These are phyloP conservation scores for Eutypa lata DNA, from an alignment of 2,329 filamentous ascomycete genomes.

Conservation along the genomic window DNA sequence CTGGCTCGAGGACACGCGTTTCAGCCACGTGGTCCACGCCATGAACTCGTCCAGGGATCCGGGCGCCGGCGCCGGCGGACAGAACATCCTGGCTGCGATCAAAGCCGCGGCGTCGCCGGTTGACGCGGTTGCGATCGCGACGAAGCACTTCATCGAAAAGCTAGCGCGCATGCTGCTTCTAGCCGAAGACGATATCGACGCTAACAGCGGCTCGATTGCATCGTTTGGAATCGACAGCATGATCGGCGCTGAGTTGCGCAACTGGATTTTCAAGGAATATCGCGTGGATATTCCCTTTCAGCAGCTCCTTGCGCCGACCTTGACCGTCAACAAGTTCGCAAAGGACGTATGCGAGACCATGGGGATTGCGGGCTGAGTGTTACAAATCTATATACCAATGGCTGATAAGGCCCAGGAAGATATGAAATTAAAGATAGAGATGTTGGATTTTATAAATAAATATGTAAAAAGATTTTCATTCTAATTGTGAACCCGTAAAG, in stretches of 20 bases:
- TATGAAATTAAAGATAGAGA: too few species aligned
- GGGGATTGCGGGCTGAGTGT: too few species aligned
- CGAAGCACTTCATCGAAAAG: constrained; percentile 14
- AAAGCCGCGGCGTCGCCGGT: constrained; percentile 6
- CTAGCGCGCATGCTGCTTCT: constrained; percentile 20
- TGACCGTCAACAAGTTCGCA: constrained; percentile 16
- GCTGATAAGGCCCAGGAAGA: too few species aligned
- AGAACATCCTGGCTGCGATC: constrained; percentile 14
- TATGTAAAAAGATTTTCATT: too few species aligned
- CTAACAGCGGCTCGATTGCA: constrained; percentile 13
- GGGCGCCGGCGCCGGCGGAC: constrained; percentile 1
- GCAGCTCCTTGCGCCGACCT: constrained; percentile 22
- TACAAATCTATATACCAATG: too few species aligned
- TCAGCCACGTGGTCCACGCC: constrained; percentile 14
- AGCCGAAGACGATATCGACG: constrained; percentile 9
- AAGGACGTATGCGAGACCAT: too few species aligned
- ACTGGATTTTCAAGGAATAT: constrained; percentile 32
- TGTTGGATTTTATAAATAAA: too few species aligned
- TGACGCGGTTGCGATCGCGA: constrained; percentile 10
- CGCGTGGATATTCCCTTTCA: constrained; percentile 35
- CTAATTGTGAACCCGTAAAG: too few species aligned
- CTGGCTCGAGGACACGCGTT: constrained; percentile 25
- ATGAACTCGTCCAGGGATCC: constrained; percentile 6
- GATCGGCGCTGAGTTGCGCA: constrained; percentile 33
- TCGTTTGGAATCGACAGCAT: constrained; percentile 30